Conservation (phyloP, 805 yeast species). For the Metschnikowia amazonensis region DNA sequence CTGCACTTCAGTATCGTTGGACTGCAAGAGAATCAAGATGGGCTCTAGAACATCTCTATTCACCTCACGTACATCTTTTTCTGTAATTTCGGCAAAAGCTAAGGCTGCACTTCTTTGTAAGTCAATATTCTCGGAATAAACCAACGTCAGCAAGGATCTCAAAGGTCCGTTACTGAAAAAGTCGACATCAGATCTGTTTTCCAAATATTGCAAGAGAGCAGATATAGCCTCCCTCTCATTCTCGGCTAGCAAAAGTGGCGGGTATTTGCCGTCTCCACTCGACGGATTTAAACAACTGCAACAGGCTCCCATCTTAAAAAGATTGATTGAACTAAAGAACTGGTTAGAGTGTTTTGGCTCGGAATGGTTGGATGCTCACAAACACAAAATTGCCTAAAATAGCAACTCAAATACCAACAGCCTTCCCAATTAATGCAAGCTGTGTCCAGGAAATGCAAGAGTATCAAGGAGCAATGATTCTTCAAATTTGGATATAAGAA, state of each 20-base stretch:
- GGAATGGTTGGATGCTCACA: constrained; percentile 1
- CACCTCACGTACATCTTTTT: constrained; percentile 89
- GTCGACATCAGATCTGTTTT: constrained; percentile 82
- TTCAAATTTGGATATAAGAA: background rate
- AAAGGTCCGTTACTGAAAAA: constrained; percentile 84
- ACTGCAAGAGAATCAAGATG: constrained; percentile 78
- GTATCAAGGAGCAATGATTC: background rate
- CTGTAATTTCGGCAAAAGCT: constrained; percentile 98
- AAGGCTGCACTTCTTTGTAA: constrained; percentile 95
- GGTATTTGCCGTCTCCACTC: constrained; percentile 58
- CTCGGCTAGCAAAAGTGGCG: constrained; percentile 79
- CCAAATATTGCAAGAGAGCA: constrained; percentile 80
- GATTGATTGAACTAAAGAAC: background rate
- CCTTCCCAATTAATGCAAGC: background rate
- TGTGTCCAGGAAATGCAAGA: background rate
- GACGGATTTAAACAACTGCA: constrained; percentile 40
- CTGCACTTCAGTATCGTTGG: constrained; percentile 90
- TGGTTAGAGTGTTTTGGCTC: background rate
- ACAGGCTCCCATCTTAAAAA: constrained; percentile 36
- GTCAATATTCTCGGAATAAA: constrained; percentile 91
- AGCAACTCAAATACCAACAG: background rate
- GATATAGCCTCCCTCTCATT: constrained; percentile 96
- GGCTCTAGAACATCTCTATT: constrained; percentile 92
- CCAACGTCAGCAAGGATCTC: constrained; percentile 85
- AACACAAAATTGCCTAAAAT: background rate